Percentiles rank a stretch among this genome's conserved stretches.
Conservation (phyloP, 306 rosid genomes). For the Oxytropis ochrocephala region DNA sequence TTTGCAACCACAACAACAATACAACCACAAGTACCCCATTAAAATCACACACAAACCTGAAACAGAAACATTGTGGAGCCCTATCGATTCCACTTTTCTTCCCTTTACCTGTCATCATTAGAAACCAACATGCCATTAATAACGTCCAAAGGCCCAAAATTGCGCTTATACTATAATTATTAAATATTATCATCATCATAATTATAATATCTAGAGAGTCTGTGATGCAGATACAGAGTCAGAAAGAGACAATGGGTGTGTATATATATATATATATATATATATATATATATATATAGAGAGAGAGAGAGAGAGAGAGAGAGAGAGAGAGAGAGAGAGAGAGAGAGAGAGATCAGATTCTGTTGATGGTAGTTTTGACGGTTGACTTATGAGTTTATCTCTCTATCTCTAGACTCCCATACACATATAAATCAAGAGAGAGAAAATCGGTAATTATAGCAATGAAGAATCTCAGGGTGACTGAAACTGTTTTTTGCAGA, state of each 20-base stretch:
- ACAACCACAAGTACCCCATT: background rate
- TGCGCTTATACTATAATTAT: constrained; percentile 15
- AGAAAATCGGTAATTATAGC: constrained; percentile 18
- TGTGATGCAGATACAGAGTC: constrained; percentile 38
- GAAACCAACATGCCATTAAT: constrained; percentile 25
- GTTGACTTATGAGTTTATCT: constrained; percentile 61
- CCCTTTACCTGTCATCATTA: constrained; percentile 67
- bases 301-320: background rate
- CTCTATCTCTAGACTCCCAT: constrained; percentile 40
- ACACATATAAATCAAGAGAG: constrained; percentile 41
- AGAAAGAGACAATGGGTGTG: constrained; percentile 24
- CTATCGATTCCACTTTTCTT: constrained; percentile 65
- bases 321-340: background rate
- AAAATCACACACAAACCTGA: constrained; percentile 56
- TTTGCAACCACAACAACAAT: background rate
- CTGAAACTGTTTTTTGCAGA: background rate
- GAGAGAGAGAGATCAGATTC: constrained; percentile 21
- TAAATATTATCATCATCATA: no score
- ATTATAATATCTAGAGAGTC: constrained; percentile 1
- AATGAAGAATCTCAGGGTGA: constrained; percentile 29
- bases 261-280: background rate
- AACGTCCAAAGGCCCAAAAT: constrained; percentile 23
- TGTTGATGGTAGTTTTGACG: constrained; percentile 51
- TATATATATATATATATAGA: background rate
- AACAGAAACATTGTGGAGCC: constrained; percentile 52